phyloP scores from a whole-genome alignment of 345 rosid species.

The Pistacia vera region DNA sequence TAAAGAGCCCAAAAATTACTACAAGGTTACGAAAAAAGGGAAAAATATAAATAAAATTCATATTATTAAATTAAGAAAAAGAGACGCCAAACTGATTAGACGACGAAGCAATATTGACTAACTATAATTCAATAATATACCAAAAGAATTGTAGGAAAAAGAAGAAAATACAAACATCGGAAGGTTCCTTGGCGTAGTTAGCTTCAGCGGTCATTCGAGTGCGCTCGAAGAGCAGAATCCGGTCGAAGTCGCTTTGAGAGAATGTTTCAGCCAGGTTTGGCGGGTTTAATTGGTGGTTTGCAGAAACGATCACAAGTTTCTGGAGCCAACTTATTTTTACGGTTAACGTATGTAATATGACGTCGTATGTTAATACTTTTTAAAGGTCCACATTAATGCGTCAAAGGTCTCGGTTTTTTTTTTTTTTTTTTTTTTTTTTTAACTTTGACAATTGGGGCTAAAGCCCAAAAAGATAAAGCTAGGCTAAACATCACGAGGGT shows the following conservation, averaged over 20 bases:
- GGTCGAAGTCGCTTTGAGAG: conserved; percentile 56
- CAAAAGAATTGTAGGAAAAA: neutral
- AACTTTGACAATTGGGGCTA: too few relatives aligned
- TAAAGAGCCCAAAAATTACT: neutral
- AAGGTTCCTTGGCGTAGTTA: conserved; percentile 58
- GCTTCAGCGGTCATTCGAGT: conserved; percentile 57
- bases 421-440: too few relatives aligned
- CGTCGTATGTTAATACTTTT: neutral
- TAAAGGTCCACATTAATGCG: too few relatives aligned
- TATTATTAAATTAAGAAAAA: neutral
- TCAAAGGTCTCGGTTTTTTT: too few relatives aligned
- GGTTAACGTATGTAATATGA: neutral
- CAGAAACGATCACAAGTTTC: neutral
- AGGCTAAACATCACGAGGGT: too few relatives aligned
- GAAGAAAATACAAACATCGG: conserved; percentile 41
- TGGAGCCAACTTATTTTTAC: neutral
- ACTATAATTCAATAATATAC: neutral
- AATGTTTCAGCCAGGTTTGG: conserved; percentile 20
- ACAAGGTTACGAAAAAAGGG: neutral
- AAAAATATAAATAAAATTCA: neutral
- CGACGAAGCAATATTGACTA: neutral
- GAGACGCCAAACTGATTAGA: neutral
- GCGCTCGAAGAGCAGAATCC: conserved; percentile 54
- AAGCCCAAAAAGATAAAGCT: too few relatives aligned
- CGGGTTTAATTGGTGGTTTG: neutral